Evolutionary conservation across 768 basidiomycete genomes (phyloP).

Genomic region (Rhizopogon vinicolor): DNA sequence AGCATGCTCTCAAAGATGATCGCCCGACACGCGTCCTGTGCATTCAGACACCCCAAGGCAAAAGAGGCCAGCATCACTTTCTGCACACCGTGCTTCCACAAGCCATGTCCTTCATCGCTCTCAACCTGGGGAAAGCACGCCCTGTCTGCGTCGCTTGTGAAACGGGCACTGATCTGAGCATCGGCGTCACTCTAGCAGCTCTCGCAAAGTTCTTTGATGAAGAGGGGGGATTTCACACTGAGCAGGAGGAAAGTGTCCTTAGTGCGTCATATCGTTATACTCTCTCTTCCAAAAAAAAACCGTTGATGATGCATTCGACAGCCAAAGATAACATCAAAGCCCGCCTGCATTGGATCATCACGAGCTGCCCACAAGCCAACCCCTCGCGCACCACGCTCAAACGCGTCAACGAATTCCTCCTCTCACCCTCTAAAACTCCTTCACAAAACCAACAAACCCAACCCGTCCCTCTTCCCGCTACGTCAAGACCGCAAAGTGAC

Average conservation of each 20-base stretch:
- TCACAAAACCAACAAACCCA: not conserved
- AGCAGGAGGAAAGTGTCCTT: constrained; percentile 5
- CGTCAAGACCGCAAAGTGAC: constrained; percentile 9
- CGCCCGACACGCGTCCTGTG: constrained; percentile 7
- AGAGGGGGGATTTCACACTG: constrained; percentile 31
- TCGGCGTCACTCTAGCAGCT: constrained; percentile 59
- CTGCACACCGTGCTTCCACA: constrained; percentile 44
- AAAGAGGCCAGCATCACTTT: constrained; percentile 49
- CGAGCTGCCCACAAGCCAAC: constrained; percentile 70
- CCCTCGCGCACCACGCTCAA: constrained; percentile 82
- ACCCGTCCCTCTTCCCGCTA: not conserved
- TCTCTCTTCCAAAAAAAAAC: not conserved
- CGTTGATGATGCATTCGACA: not conserved
- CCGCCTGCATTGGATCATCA: constrained; percentile 84
- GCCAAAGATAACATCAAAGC: constrained; percentile 65
- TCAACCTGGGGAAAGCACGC: constrained; percentile 30
- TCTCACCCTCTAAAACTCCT: constrained; percentile 33
- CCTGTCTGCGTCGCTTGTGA: constrained; percentile 49
- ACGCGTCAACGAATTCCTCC: constrained; percentile 68
- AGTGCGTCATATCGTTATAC: constrained; percentile 14
- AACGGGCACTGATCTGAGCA: constrained; percentile 55
- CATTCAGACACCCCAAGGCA: constrained; percentile 36
- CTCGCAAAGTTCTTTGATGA: constrained; percentile 58
- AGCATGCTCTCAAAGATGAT: constrained; percentile 1
- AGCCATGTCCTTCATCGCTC: constrained; percentile 41